Conservation (phyloP, 345 rosid species). For the Turnera subulata region DNA sequence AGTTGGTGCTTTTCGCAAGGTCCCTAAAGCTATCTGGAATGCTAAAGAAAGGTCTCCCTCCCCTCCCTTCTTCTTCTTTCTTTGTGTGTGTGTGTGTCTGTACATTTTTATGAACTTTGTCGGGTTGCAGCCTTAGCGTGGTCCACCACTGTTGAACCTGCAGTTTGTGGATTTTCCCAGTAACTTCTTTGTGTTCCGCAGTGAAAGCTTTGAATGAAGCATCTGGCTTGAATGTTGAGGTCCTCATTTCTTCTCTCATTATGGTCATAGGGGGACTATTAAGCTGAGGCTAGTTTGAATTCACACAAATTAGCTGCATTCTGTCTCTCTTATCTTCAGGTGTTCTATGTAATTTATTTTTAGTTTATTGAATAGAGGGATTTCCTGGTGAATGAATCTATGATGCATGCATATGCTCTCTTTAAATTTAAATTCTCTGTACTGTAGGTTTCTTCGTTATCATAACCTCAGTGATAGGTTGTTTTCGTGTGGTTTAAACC, state of each 20-base stretch:
- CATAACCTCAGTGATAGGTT: background rate
- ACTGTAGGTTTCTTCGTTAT: background rate
- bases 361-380: background rate
- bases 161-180: constrained; percentile 80
- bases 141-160: constrained; percentile 19
- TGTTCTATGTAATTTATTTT: background rate
- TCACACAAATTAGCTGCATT: background rate
- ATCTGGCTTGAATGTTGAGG: constrained; percentile 59
- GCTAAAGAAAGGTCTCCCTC: constrained; percentile 76
- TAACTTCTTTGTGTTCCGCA: constrained; percentile 62
- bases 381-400: background rate
- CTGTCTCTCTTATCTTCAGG: background rate
- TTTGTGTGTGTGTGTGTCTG: too few species aligned
- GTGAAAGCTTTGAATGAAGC: constrained; percentile 46
- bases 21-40: constrained; percentile 86
- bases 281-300: background rate
- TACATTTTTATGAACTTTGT: background rate
- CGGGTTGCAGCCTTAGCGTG: constrained; percentile 10
- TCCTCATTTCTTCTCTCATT: constrained; percentile 9
- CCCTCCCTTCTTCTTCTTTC: too few species aligned
- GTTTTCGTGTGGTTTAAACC: background rate
- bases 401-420: background rate
- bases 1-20: constrained; percentile 63
- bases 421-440: background rate
- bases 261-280: constrained; percentile 1